Evolutionary conservation across 257 asterid species (phyloP).

Genomic region (Eustoma russellianum): DNA sequence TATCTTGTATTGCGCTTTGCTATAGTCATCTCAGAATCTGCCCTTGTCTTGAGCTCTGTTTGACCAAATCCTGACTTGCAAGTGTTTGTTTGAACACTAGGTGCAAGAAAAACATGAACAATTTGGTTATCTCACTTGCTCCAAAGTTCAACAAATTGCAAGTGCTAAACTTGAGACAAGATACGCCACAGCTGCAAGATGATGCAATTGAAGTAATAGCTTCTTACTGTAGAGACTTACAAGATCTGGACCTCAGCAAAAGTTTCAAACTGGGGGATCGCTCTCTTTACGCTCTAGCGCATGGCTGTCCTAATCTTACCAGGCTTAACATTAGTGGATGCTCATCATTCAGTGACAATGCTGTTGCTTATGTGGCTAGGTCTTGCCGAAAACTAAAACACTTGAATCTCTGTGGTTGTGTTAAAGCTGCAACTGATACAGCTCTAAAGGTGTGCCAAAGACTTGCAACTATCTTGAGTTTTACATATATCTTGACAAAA

Average conservation of each 20-base stretch:
- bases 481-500: too few relatives aligned
- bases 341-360: constrained; percentile 65
- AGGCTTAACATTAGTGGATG: constrained; percentile 92
- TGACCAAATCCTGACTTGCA: not conserved
- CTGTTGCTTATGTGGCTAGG: constrained; percentile 65
- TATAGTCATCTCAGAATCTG: not conserved
- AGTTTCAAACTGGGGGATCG: constrained; percentile 73
- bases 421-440: constrained; percentile 71
- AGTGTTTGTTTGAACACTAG: constrained; percentile 18
- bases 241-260: constrained; percentile 87
- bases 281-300: constrained; percentile 71
- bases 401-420: constrained; percentile 92
- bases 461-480: not conserved
- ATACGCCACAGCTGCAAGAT: constrained; percentile 72
- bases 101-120: constrained; percentile 94
- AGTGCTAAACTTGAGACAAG: constrained; percentile 66
- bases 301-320: constrained; percentile 61
- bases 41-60: not conserved
- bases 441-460: constrained; percentile 66
- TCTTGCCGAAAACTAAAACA: constrained; percentile 54
- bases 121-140: constrained; percentile 53
- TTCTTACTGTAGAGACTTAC: constrained; percentile 57
- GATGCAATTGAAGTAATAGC: constrained; percentile 64
- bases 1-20: not conserved
- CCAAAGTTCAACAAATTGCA: constrained; percentile 76